phyloP scores from a whole-genome alignment of 2,329 filamentous ascomycete genomes.

The Aspergillus pseudoviridinutans region DNA sequence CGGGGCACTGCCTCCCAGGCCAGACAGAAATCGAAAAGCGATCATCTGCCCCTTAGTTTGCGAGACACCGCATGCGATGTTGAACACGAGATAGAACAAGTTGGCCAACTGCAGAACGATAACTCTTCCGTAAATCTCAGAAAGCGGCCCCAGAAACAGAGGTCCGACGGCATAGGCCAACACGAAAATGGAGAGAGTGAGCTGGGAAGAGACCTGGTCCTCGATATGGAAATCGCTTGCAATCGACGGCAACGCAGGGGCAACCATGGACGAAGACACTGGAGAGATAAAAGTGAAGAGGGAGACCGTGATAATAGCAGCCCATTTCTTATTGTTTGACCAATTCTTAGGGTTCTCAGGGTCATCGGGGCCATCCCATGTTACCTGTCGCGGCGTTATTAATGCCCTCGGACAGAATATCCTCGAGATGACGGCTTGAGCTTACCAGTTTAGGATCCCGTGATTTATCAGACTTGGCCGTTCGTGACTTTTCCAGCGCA shows the following conservation, averaged over 20 bases:
- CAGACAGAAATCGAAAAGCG: constrained; percentile 55
- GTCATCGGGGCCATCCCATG: constrained; percentile 52
- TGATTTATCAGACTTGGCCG: constrained; percentile 17
- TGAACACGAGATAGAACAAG: constrained; percentile 55
- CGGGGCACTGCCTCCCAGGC: constrained; percentile 56
- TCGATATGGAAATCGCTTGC: constrained; percentile 52
- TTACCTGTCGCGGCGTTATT: constrained; percentile 26
- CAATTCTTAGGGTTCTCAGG: constrained; percentile 52
- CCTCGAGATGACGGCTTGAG: not conserved
- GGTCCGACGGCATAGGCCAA: constrained; percentile 53
- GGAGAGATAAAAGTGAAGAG: constrained; percentile 61
- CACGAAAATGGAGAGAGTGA: constrained; percentile 54
- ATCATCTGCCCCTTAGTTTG: constrained; percentile 53
- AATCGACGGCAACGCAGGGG: constrained; percentile 51
- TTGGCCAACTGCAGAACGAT: constrained; percentile 54
- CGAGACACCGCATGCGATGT: constrained; percentile 57
- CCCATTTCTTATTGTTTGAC: constrained; percentile 55
- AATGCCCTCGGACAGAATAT: not conserved
- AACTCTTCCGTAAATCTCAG: constrained; percentile 55
- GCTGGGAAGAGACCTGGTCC: constrained; percentile 41
- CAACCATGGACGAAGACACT: constrained; percentile 59
- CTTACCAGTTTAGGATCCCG: constrained; percentile 25
- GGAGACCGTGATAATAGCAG: constrained; percentile 52
- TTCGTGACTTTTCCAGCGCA: constrained; percentile 21
- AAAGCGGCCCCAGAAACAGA: constrained; percentile 50